phyloP scores from a whole-genome alignment of 2,329 filamentous ascomycete genomes.

The Pezicula rhizophila region DNA sequence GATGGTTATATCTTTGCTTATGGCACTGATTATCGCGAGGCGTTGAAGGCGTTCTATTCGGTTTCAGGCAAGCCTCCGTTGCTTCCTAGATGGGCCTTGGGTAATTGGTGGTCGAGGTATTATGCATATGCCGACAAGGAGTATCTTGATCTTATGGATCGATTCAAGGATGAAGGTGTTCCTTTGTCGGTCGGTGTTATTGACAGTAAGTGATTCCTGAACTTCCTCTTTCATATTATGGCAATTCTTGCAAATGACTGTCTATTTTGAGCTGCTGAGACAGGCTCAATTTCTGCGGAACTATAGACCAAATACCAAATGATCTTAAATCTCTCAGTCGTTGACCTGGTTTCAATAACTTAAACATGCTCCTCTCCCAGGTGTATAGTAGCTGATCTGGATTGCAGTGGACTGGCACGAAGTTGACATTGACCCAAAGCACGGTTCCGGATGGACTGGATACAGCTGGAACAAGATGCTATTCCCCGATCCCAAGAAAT shows the following conservation, averaged over 20 bases:
- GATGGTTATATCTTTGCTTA: slow-evolving; percentile 57
- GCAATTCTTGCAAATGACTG: too few species aligned
- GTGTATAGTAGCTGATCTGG: too few species aligned
- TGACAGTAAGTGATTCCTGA: slow-evolving; percentile 34
- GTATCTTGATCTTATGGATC: slow-evolving; percentile 52
- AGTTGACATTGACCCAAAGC: slow-evolving; percentile 40
- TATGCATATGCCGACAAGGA: slow-evolving; percentile 49
- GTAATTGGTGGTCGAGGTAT: slow-evolving; percentile 63
- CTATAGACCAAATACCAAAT: too few species aligned
- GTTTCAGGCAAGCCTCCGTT: slow-evolving; percentile 50
- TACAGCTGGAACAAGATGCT: slow-evolving; percentile 56
- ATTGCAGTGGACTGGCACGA: slow-evolving; percentile 54
- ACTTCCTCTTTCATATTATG: too few species aligned
- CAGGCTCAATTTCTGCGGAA: too few species aligned
- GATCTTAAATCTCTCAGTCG: too few species aligned
- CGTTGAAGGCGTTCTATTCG: slow-evolving; percentile 47
- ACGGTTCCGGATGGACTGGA: slow-evolving; percentile 48
- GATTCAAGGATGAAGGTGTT: slow-evolving; percentile 43
- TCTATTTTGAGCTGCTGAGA: too few species aligned
- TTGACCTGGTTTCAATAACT: too few species aligned
- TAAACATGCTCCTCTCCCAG: too few species aligned
- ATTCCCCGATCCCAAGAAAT: slow-evolving; percentile 49
- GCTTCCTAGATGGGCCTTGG: slow-evolving; percentile 51
- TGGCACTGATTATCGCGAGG: slow-evolving; percentile 48
- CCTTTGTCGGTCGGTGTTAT: slow-evolving; percentile 55